Evolutionary conservation across 495 filamentous ascomycete genomes (phyloP).

Genomic region (Mytilinidion resinicola): DNA sequence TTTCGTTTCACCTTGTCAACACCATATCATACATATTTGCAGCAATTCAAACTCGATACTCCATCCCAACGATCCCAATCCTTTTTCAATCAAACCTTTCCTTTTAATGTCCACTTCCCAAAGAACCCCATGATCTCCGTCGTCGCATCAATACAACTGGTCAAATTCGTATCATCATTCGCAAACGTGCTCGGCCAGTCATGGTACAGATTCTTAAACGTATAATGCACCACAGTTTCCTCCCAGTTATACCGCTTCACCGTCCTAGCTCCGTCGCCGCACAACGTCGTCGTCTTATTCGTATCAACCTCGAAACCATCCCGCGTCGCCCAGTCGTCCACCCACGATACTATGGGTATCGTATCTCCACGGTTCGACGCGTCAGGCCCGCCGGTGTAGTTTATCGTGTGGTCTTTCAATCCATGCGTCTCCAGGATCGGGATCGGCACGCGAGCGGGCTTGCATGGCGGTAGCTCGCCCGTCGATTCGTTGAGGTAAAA

Average conservation of each 20-base stretch:
- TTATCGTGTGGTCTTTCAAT: conserved; percentile 16
- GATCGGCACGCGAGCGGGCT: conserved; percentile 4
- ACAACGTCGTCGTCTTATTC: background rate
- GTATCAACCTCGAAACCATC: conserved; percentile 1
- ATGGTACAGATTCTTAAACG: conserved; percentile 12
- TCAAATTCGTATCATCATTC: conserved; percentile 14
- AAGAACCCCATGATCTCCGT: conserved; percentile 18
- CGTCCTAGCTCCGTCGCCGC: background rate
- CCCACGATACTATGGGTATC: conserved; percentile 3
- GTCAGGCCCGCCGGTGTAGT: conserved; percentile 13
- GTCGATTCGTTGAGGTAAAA: conserved; percentile 33
- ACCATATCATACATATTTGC: no score
- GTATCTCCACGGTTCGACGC: conserved; percentile 2
- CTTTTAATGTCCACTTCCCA: conserved; percentile 11
- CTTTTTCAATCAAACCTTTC: no score
- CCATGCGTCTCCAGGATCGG: conserved; percentile 24
- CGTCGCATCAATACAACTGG: conserved; percentile 17
- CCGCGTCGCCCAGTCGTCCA: conserved; percentile 15
- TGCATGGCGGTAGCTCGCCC: conserved; percentile 13
- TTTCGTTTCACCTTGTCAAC: no score
- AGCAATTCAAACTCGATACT: no score
- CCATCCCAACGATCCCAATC: no score
- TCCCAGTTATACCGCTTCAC: conserved; percentile 17
- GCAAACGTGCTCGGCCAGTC: conserved; percentile 19
- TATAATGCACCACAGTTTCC: conserved; percentile 16